phyloP scores from a whole-genome alignment of 1,139 yeast genomes.

The Geotrichum histeridarum region DNA sequence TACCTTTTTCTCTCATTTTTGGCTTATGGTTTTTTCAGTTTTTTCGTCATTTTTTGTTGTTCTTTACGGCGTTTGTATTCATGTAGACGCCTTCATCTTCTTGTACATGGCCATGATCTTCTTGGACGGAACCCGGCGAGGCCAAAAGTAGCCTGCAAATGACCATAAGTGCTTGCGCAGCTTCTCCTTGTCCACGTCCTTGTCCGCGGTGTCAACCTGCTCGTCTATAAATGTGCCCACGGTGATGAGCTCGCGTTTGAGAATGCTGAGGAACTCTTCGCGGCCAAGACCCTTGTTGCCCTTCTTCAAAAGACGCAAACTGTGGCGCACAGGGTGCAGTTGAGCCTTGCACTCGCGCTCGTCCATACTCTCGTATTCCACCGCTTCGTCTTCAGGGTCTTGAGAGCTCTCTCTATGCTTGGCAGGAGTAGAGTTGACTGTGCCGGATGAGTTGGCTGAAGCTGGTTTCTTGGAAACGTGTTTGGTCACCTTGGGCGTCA shows the following conservation, averaged over 20 bases:
- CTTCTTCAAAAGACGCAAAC: conserved; percentile 67
- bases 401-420: conserved; percentile 20
- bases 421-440: conserved; percentile 18
- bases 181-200: conserved; percentile 37
- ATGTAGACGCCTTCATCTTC: conserved; percentile 37
- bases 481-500: background rate
- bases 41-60: background rate
- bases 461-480: conserved; percentile 4
- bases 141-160: conserved; percentile 90
- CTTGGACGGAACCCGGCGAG: conserved; percentile 68
- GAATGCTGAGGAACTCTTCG: conserved; percentile 72
- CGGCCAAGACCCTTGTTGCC: conserved; percentile 82
- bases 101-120: conserved; percentile 82
- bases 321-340: conserved; percentile 68
- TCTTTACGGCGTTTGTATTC: background rate
- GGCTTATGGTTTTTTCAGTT: too few species aligned
- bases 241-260: conserved; percentile 67
- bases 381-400: conserved; percentile 41
- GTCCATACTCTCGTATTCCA: conserved; percentile 78
- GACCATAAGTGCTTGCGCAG: conserved; percentile 77
- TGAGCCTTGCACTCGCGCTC: conserved; percentile 61
- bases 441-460: background rate
- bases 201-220: conserved; percentile 26
- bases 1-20: background rate
- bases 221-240: conserved; percentile 70